These are phyloP conservation scores for Volvox africanus DNA, from an alignment of 139 green algal species.

Conservation along the genomic window DNA sequence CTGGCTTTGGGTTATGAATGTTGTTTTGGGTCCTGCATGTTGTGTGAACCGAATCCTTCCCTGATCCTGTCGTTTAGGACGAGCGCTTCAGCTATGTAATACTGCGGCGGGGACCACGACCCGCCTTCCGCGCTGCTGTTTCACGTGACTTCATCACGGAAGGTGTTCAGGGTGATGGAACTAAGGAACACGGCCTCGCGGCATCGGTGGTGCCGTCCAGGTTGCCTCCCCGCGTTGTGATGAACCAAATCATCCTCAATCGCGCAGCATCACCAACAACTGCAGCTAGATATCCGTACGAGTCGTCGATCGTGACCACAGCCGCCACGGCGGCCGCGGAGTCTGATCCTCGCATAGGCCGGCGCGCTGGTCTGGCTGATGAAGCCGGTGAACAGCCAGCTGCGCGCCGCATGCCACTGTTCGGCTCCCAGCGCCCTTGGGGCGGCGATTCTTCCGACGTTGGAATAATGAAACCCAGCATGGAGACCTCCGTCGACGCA, in stretches of 20 bases:
- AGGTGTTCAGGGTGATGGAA: too few species aligned
- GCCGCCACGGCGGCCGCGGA: neutral
- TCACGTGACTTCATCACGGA: neutral
- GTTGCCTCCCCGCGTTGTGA: neutral
- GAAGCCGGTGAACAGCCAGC: neutral
- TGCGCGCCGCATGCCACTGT: neutral
- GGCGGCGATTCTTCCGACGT: too few species aligned
- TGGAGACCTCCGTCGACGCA: too few species aligned
- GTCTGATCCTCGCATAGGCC: neutral
- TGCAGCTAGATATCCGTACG: neutral
- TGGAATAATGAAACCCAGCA: neutral
- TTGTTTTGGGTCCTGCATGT: too few species aligned
- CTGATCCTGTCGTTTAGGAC: conserved; percentile 65
- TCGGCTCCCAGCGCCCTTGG: neutral
- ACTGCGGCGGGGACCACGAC: conserved; percentile 59
- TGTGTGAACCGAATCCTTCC: too few species aligned
- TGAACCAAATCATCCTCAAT: conserved; percentile 1
- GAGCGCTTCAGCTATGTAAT: conserved; percentile 92
- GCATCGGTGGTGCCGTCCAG: neutral
- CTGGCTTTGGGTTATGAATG: too few species aligned
- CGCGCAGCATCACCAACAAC: neutral
- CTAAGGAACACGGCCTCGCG: neutral
- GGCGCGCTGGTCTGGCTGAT: neutral
- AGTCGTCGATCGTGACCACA: neutral
- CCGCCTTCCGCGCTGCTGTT: neutral